Percentiles rank a stretch among this genome's conserved stretches.
Evolutionary conservation across 768 basidiomycete species (phyloP).

Genomic region (Hydnomerulius pinastri): DNA sequence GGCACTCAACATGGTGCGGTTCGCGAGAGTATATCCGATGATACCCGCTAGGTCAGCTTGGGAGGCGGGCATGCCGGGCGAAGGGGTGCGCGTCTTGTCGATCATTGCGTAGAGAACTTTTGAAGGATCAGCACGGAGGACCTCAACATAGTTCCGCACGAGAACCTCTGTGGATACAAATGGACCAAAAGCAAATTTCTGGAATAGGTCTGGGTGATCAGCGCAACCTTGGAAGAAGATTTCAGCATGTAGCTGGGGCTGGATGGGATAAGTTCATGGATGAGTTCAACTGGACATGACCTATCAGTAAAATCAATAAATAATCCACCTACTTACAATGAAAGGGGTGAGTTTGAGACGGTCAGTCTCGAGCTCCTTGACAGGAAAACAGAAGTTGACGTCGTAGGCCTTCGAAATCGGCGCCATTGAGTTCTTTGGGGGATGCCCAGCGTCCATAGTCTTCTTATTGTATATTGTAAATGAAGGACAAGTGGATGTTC

Average conservation of each 20-base stretch:
- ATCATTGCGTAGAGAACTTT: conserved; percentile 48
- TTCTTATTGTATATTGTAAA: no score
- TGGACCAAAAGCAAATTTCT: conserved; percentile 51
- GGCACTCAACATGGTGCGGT: conserved; percentile 36
- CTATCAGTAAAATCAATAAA: no score
- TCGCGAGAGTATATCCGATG: conserved; percentile 44
- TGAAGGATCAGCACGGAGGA: conserved; percentile 38
- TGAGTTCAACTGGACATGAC: no score
- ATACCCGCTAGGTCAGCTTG: conserved; percentile 47
- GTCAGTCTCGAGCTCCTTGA: conserved; percentile 47
- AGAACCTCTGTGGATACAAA: conserved; percentile 40
- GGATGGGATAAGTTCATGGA: not conserved
- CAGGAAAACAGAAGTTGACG: conserved; percentile 50
- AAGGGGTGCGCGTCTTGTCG: conserved; percentile 42
- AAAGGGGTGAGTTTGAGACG: conserved; percentile 50
- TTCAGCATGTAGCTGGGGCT: conserved; percentile 47
- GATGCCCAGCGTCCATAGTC: no score
- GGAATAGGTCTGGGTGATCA: conserved; percentile 40
- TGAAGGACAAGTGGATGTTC: no score
- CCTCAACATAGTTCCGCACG: conserved; percentile 33
- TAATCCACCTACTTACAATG: conserved; percentile 21
- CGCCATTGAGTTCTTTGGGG: not conserved
- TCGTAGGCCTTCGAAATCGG: conserved; percentile 28
- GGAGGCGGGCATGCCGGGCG: not conserved
- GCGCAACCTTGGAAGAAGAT: conserved; percentile 34